Evolutionary conservation across 2,329 filamentous ascomycete species (phyloP).

Genomic region (Trichoderma koningiopsis): DNA sequence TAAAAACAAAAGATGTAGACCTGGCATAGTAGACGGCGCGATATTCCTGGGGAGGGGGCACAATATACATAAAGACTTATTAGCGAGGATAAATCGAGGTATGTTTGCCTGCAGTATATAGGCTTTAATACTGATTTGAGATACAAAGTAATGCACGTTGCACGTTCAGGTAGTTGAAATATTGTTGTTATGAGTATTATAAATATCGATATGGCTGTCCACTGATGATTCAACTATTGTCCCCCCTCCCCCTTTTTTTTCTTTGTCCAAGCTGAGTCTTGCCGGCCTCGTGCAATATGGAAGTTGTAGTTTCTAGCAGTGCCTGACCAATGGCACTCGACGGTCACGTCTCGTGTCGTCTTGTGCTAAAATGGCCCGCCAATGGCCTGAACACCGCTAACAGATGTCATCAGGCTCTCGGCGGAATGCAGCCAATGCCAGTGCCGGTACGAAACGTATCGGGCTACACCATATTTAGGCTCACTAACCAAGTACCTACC

Average conservation of each 20-base stretch:
- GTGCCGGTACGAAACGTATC: background rate
- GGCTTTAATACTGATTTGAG: slow-evolving; percentile 12
- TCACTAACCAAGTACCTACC: background rate
- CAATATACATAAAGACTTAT: slow-evolving; percentile 13
- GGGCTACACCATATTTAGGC: background rate
- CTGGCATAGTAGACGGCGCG: slow-evolving; percentile 19
- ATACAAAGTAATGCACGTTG: slow-evolving; percentile 22
- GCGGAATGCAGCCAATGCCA: background rate
- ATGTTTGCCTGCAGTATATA: slow-evolving; percentile 18
- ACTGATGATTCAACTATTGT: background rate
- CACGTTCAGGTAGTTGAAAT: slow-evolving; percentile 4
- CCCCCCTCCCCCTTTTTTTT: background rate
- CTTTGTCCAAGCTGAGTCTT: background rate
- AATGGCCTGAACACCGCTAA: background rate
- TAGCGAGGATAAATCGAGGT: slow-evolving; percentile 21
- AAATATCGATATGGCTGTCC: background rate
- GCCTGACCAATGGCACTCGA: background rate
- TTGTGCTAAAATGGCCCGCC: background rate
- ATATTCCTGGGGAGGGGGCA: slow-evolving; percentile 3
- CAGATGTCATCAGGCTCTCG: background rate
- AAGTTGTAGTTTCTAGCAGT: background rate
- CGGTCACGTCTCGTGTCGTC: background rate
- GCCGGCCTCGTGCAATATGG: background rate
- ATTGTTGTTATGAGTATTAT: background rate
- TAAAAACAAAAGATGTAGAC: slow-evolving; percentile 2